Conservation (phyloP, 208 protist genomes). For the Leishmania arabica region DNA sequence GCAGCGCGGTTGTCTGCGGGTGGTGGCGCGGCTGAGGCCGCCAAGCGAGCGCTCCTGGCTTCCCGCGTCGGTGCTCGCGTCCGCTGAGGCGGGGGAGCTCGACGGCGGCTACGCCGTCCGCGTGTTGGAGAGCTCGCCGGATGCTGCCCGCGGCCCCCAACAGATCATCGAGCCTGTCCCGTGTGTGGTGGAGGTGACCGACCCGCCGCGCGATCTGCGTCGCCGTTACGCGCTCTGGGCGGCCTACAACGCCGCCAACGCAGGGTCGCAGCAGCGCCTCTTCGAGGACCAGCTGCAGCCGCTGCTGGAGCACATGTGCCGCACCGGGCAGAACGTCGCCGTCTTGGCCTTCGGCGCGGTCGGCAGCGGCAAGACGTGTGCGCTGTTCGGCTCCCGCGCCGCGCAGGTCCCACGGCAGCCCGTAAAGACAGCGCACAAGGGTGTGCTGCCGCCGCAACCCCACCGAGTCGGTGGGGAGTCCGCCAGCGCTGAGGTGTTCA, state of each 20-base stretch:
- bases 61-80: slow-evolving; percentile 11
- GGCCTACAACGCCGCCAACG: slow-evolving; percentile 15
- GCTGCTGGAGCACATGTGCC: slow-evolving; percentile 43
- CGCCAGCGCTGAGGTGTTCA: neutral
- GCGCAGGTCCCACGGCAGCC: slow-evolving; percentile 3
- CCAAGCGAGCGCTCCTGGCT: slow-evolving; percentile 26
- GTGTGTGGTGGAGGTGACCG: slow-evolving; percentile 20
- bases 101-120: slow-evolving; percentile 26
- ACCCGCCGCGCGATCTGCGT: slow-evolving; percentile 17
- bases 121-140: neutral
- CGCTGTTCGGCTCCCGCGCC: slow-evolving; percentile 47
- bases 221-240: slow-evolving; percentile 18
- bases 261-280: slow-evolving; percentile 22
- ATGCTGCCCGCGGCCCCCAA: neutral
- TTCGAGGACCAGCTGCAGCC: slow-evolving; percentile 39
- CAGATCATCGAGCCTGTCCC: neutral
- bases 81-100: slow-evolving; percentile 6
- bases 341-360: slow-evolving; percentile 72
- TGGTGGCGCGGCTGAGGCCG: slow-evolving; percentile 31
- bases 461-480: neutral
- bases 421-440: too few relatives aligned
- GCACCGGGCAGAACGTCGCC: slow-evolving; percentile 35
- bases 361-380: slow-evolving; percentile 75
- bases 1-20: slow-evolving; percentile 23
- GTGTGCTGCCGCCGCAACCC: slow-evolving; percentile 8